These are phyloP conservation scores for Intubia oerlemansii DNA, from an alignment of 2,329 filamentous ascomycete genomes.

Conservation along the genomic window DNA sequence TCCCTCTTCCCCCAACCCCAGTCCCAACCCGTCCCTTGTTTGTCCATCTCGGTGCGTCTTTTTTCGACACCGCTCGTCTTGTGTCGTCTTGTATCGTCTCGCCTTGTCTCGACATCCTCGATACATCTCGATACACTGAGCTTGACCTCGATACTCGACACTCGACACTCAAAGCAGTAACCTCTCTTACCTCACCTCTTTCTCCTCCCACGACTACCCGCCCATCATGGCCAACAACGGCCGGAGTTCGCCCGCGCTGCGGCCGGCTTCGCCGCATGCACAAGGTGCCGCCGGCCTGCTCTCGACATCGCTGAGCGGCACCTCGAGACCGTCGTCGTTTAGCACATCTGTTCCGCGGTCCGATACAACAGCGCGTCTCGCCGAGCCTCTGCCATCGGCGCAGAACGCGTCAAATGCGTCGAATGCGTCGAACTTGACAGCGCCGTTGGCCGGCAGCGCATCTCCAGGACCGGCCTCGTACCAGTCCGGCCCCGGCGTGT, in stretches of 20 bases:
- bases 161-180: too few species aligned
- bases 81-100: too few species aligned
- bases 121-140: too few species aligned
- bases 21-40: too few species aligned
- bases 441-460: constrained; percentile 44
- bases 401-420: constrained; percentile 9
- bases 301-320: too few species aligned
- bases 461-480: constrained; percentile 38
- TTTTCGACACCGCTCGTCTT: too few species aligned
- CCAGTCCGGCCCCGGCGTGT: constrained; percentile 58
- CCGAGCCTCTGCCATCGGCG: constrained; percentile 27
- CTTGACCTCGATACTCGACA: too few species aligned
- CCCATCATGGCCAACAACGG: constrained; percentile 6
- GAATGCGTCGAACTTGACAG: constrained; percentile 16
- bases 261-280: constrained; percentile 10
- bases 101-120: too few species aligned
- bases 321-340: too few species aligned
- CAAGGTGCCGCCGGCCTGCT: too few species aligned
- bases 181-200: background rate
- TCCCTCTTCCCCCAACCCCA: too few species aligned
- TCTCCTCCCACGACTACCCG: background rate
- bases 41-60: too few species aligned
- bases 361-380: constrained; percentile 38
- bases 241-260: constrained; percentile 7
- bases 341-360: constrained; percentile 34